Base-by-base conservation (phyloP, 2,329 filamentous ascomycete species). In the Arthrobotrys conoides region DNA sequence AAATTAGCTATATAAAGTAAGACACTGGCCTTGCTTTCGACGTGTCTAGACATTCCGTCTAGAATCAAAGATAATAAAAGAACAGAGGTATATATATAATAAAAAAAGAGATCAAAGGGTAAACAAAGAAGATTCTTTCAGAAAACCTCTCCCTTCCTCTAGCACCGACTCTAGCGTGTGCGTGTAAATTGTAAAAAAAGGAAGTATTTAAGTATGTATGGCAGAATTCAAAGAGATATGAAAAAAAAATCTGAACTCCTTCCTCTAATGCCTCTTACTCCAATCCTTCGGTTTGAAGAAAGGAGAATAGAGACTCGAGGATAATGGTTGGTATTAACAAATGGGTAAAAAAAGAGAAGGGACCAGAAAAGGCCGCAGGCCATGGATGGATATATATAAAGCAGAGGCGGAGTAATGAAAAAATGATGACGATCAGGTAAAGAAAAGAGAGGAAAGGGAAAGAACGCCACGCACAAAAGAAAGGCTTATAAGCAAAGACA, bases 261-360 rank as follows among this genome's bases (percentile, higher is more conserved):
- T 41, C 14, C 38, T 36, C 33, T 8, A 36, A 30, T 3, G 27
- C 8, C 8, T 36, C 9, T 12, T 41, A 38, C 12, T 14, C 36
- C 6, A 46, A 16, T n/a, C 44, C 44, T 20, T 20, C 33, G 8
- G 5, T n/a, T 44, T 14, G n/a, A 20, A 5, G 16, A 20, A n/a
- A 51, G 5, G 5, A 27, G 48, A 5, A 55, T 55, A 36, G 24
- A 5, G 38, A 14, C 9, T 38, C 36, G 36, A 41, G 55, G 24
- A 76, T 30, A 53, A 77, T 44, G 73, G 61, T 68, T 18, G 18
- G 44, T 64, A 79, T 75, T 53, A 81, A 77, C 76, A 76, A 59
- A 55, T 5, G 48, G n/a, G 22, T 12, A 68, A 68, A 51, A 24
- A 3, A 22, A 57, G 27, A 20, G 67, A 3, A 16, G 33, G 53